A percentile compares a stretch with the other conserved stretches of the same genome.
Evolutionary conservation across 495 filamentous ascomycete genomes (phyloP).

Genomic region (Neurospora sp.): DNA sequence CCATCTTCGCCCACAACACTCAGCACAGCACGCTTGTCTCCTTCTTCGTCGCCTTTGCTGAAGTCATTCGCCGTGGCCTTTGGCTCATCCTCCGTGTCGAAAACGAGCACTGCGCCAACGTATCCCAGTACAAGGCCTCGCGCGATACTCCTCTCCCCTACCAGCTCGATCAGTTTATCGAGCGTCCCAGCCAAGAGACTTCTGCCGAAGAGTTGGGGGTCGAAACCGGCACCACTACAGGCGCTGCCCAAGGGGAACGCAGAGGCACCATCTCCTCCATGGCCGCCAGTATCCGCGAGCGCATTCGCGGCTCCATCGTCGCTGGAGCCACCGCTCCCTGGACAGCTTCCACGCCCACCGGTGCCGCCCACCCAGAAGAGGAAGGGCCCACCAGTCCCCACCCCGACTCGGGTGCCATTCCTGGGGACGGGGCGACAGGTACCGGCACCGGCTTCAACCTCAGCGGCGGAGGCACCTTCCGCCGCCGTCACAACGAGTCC

Average conservation of each 20-base stretch:
- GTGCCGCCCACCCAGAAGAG: not conserved
- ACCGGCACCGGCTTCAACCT: not conserved
- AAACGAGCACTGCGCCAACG: slow-evolving; percentile 90
- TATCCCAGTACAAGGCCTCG: slow-evolving; percentile 71
- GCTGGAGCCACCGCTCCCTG: not conserved
- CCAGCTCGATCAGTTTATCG: slow-evolving; percentile 35
- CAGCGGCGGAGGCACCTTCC: slow-evolving; percentile 21
- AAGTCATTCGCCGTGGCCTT: slow-evolving; percentile 71
- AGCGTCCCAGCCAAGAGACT: slow-evolving; percentile 15
- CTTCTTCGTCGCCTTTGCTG: slow-evolving; percentile 65
- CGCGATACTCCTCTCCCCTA: slow-evolving; percentile 78
- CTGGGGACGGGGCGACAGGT: not conserved
- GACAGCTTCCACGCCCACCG: not conserved
- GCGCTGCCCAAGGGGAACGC: not conserved
- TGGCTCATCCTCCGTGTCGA: slow-evolving; percentile 93
- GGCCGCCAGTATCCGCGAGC: not conserved
- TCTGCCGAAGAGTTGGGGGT: not conserved
- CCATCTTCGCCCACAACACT: slow-evolving; percentile 63
- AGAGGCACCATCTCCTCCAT: not conserved
- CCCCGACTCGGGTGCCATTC: not conserved
- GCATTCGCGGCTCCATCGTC: not conserved
- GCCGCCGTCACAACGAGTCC: slow-evolving; percentile 18
- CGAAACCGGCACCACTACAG: not conserved
- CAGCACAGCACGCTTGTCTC: slow-evolving; percentile 73
- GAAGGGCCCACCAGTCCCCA: not conserved